These are phyloP conservation scores for Penicillium brevicompactum DNA, from an alignment of 2,329 filamentous ascomycete species.

Conservation along the genomic window DNA sequence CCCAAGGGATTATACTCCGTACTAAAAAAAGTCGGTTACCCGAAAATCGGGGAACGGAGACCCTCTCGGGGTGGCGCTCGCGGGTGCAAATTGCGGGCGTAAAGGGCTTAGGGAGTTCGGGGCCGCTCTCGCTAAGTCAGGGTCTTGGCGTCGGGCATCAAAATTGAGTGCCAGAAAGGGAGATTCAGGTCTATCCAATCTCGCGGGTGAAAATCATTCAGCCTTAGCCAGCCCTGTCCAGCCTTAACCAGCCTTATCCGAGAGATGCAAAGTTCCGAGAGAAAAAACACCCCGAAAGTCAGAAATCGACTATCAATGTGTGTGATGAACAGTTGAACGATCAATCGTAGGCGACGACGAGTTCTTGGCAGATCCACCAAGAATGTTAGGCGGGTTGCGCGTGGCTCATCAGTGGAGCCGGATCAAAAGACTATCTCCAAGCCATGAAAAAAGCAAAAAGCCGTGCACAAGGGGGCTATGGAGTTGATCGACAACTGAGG, in stretches of 20 bases:
- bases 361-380: constrained; percentile 3
- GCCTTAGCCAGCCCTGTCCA: constrained; percentile 1
- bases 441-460: background rate
- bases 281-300: constrained; percentile 1
- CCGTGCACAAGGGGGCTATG: constrained; percentile 7
- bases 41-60: background rate
- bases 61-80: background rate
- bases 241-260: constrained; percentile 3
- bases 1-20: background rate
- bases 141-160: constrained; percentile 7
- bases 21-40: background rate
- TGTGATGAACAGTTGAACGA: constrained; percentile 5
- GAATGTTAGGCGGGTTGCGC: constrained; percentile 1
- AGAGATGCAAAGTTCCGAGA: background rate
- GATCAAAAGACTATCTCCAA: background rate
- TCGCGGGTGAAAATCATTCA: background rate
- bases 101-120: background rate
- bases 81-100: background rate
- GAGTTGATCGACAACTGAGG: constrained; percentile 18
- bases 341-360: constrained; percentile 4
- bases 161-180: background rate
- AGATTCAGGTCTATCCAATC: background rate
- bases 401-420: constrained; percentile 10
- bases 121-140: background rate
- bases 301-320: background rate